Base-by-base conservation (phyloP, 768 basidiomycete species). In the Tylopilus balloui region DNA sequence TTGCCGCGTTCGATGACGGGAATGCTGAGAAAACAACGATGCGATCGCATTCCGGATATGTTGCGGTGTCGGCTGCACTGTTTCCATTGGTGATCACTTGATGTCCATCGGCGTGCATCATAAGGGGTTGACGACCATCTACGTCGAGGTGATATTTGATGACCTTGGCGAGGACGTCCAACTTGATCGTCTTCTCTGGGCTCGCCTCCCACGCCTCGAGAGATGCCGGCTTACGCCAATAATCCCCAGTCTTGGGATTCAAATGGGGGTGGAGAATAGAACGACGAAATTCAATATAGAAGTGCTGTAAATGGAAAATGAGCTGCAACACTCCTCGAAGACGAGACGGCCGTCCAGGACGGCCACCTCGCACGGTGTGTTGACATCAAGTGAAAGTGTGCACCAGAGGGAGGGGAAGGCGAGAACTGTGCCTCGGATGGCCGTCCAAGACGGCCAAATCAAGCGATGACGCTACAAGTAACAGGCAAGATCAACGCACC, bases 241-340 rank as follows among this genome's bases (percentile, higher is more conserved):
- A 4, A 0, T 34, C 27, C 3, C 0, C 10, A 0, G 0, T 0
- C 2, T 44, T 49, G 0, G 47, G 41, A 15, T 36, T 48, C 3
- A 40, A 9, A 1, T 0, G 7, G 0, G 55, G 55, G 23, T 56
- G 48, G 0, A 59, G 52, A 6, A 59, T 41, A 0, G 50, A 42
- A 0, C 44, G 21, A 1, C 47, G 23, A 27, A 59, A 53, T 15
- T 59, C 51, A 0, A 56, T 53, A 6, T 59, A 59, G 13, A 59
- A 56, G 28, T 59, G 24, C 55, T 59, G 35, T 20, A 13, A 17
- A 5, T 19, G 3, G 28, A 39, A 19, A 21, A 6, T 20, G 2
- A 15, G 6, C 24, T 25, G 4, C 4, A 25, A 4, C 8, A 25
- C 4, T 25, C 24, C 24, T 4, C 24, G 8, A 25, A 8, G 8